phyloP scores from a whole-genome alignment of 768 basidiomycete species.

The Collybia sp. region DNA sequence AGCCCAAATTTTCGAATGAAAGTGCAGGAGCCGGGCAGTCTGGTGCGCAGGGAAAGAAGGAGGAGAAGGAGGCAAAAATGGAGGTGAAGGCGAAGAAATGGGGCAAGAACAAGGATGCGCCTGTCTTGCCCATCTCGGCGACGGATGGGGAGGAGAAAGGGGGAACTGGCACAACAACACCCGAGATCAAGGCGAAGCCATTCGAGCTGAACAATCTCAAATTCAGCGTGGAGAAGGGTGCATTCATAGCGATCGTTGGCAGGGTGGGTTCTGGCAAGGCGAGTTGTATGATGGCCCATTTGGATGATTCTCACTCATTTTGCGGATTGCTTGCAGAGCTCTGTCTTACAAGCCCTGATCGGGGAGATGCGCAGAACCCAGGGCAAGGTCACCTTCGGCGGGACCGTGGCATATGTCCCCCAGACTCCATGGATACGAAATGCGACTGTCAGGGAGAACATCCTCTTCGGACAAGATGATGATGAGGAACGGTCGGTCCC shows the following conservation, averaged over 20 bases:
- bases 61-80: slow-evolving; percentile 9
- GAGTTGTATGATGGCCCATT: not conserved
- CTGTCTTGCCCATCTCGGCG: slow-evolving; percentile 15
- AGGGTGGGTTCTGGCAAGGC: slow-evolving; percentile 73
- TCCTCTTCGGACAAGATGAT: not conserved
- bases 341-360: slow-evolving; percentile 49
- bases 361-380: slow-evolving; percentile 63
- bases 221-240: slow-evolving; percentile 43
- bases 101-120: slow-evolving; percentile 11
- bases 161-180: slow-evolving; percentile 7
- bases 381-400: slow-evolving; percentile 34
- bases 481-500: slow-evolving; percentile 22
- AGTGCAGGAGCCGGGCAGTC: slow-evolving; percentile 10
- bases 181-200: slow-evolving; percentile 39
- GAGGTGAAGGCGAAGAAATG: not conserved
- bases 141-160: not conserved
- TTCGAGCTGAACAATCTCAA: slow-evolving; percentile 46
- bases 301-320: not conserved
- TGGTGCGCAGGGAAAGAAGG: slow-evolving; percentile 9
- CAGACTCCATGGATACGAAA: slow-evolving; percentile 88
- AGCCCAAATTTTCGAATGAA: slow-evolving; percentile 3
- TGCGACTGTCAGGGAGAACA: slow-evolving; percentile 59
- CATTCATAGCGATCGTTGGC: slow-evolving; percentile 72
- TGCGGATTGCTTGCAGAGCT: slow-evolving; percentile 35
- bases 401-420: slow-evolving; percentile 61